Conservation (phyloP, 129 eudicot genomes). For the Flaveria brownii region DNA sequence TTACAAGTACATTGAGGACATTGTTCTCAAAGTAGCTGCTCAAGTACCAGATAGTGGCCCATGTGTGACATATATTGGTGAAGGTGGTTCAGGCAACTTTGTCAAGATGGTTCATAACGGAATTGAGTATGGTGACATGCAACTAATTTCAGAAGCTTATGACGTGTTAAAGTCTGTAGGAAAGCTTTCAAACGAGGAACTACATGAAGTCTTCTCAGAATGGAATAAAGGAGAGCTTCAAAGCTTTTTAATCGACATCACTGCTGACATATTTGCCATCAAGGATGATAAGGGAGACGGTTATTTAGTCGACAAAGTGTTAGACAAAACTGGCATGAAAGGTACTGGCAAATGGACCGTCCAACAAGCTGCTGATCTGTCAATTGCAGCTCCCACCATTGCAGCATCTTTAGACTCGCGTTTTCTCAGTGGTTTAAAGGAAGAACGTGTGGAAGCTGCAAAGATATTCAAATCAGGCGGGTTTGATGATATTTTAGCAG, state of each 20-base stretch:
- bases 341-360: slow-evolving; percentile 72
- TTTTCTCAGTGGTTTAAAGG: slow-evolving; percentile 59
- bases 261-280: slow-evolving; percentile 56
- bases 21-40: slow-evolving; percentile 59
- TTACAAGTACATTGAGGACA: slow-evolving; percentile 55
- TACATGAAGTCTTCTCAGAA: slow-evolving; percentile 46
- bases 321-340: slow-evolving; percentile 70
- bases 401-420: slow-evolving; percentile 62
- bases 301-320: slow-evolving; percentile 56
- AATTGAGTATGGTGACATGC: slow-evolving; percentile 72
- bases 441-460: slow-evolving; percentile 57
- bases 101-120: slow-evolving; percentile 69
- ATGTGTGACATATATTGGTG: slow-evolving; percentile 58
- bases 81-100: slow-evolving; percentile 65
- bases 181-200: slow-evolving; percentile 52
- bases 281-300: slow-evolving; percentile 69
- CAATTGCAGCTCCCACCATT: slow-evolving; percentile 63
- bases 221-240: slow-evolving; percentile 67
- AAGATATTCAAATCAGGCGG: slow-evolving; percentile 51
- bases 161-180: slow-evolving; percentile 63
- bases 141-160: slow-evolving; percentile 61
- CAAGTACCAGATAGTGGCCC: slow-evolving; percentile 68
- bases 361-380: slow-evolving; percentile 64
- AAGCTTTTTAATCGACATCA: slow-evolving; percentile 60
- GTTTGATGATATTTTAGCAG: slow-evolving; percentile 43